These are phyloP conservation scores for Bacidia rubella DNA, from an alignment of 495 filamentous ascomycete species.

Conservation along the genomic window DNA sequence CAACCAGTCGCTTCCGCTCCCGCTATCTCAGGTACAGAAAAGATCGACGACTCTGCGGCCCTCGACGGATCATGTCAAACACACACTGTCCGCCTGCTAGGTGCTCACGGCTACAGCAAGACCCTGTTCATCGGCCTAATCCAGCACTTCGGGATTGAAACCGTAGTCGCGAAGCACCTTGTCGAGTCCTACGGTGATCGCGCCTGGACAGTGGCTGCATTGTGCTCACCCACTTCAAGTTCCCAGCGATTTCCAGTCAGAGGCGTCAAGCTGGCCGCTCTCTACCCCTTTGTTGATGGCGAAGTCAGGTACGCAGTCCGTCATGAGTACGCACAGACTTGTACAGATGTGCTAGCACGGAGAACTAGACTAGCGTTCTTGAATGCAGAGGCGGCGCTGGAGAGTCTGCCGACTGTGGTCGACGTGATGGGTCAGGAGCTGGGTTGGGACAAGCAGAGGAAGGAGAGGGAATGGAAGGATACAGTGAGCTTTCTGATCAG, in stretches of 20 bases:
- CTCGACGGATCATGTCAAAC: conserved; percentile 86
- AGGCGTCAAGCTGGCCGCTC: conserved; percentile 61
- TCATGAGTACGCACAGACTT: conserved; percentile 91
- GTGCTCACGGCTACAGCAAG: conserved; percentile 87
- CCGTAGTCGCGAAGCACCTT: conserved; percentile 85
- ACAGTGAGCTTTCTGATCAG: conserved; percentile 61
- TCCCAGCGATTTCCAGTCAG: conserved; percentile 76
- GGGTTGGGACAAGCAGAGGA: conserved; percentile 61
- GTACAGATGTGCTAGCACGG: conserved; percentile 79
- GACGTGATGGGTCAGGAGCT: conserved; percentile 89
- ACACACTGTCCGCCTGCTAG: conserved; percentile 76
- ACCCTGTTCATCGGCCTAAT: conserved; percentile 98
- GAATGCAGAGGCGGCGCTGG: conserved; percentile 89
- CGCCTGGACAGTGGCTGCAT: conserved; percentile 84
- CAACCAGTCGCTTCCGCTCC: conserved; percentile 46
- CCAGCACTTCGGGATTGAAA: conserved; percentile 93
- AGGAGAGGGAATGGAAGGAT: conserved; percentile 78
- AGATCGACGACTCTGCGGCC: conserved; percentile 55
- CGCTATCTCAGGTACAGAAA: conserved; percentile 64
- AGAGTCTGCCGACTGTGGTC: conserved; percentile 77
- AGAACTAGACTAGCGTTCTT: conserved; percentile 83
- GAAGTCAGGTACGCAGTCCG: conserved; percentile 82
- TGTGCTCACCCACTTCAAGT: conserved; percentile 75
- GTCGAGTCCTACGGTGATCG: conserved; percentile 85
- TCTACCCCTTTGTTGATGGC: conserved; percentile 96